Percentiles rank a stretch among this genome's conserved stretches.
Evolutionary conservation across 257 asterid genomes (phyloP).

Genomic region (Cynanchum wilfordii): DNA sequence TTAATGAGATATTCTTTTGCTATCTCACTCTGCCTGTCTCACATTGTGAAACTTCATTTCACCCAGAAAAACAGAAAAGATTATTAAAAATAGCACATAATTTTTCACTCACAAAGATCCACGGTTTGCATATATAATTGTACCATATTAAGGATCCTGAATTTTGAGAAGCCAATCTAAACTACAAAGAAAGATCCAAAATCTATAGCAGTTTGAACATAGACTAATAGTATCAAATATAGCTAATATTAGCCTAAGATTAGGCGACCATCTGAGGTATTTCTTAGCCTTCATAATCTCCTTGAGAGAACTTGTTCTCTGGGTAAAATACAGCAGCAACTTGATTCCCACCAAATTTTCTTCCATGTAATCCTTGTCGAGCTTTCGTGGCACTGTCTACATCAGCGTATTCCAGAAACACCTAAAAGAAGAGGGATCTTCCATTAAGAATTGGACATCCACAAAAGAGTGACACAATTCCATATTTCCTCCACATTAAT

Average conservation of each 20-base stretch:
- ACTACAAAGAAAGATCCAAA: neutral
- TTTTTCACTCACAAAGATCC: neutral
- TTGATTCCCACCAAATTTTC: conserved; percentile 82
- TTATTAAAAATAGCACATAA: neutral
- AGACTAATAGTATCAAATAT: neutral
- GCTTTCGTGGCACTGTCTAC: conserved; percentile 75
- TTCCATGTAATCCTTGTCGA: conserved; percentile 70
- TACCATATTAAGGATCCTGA: neutral
- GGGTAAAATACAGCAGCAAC: conserved; percentile 81
- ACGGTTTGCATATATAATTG: neutral
- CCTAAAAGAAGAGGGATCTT: conserved; percentile 28
- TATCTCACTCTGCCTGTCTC: no score
- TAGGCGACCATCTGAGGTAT: neutral
- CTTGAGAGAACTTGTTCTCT: conserved; percentile 69
- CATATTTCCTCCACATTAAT: neutral
- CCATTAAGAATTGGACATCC: neutral
- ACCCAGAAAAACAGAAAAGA: neutral
- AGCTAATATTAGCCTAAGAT: neutral
- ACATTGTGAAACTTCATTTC: no score
- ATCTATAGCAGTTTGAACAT: neutral
- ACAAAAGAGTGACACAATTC: neutral
- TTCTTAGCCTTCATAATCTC: conserved; percentile 64
- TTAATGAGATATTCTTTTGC: neutral
- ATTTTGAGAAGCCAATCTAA: neutral
- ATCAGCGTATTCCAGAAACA: conserved; percentile 57